phyloP scores from a whole-genome alignment of 2,329 filamentous ascomycete species.

The Ophidiomyces ophidiicola region DNA sequence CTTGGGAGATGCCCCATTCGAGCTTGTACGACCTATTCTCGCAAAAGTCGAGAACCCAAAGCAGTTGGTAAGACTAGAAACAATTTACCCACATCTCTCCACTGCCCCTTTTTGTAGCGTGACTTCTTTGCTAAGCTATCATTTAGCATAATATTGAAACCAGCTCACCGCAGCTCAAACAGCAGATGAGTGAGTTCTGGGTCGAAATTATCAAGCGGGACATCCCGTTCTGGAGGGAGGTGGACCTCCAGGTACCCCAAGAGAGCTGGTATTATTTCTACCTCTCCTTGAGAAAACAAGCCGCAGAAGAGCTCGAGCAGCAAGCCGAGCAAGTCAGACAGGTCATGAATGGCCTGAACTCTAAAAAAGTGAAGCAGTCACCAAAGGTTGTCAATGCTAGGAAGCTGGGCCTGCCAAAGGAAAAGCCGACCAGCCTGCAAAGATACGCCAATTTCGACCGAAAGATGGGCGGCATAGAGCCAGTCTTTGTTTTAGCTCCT shows the following conservation, averaged over 20 bases:
- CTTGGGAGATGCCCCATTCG: slow-evolving; percentile 59
- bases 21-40: slow-evolving; percentile 55
- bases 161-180: slow-evolving; percentile 63
- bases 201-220: slow-evolving; percentile 63
- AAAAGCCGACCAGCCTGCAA: slow-evolving; percentile 23
- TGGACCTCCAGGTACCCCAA: slow-evolving; percentile 53
- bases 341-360: slow-evolving; percentile 46
- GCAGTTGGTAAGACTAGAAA: slow-evolving; percentile 61
- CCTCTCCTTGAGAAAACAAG: slow-evolving; percentile 51
- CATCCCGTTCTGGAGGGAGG: slow-evolving; percentile 56
- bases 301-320: slow-evolving; percentile 44
- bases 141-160: slow-evolving; percentile 50
- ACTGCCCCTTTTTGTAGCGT: slow-evolving; percentile 2
- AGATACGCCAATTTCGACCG: slow-evolving; percentile 24
- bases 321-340: slow-evolving; percentile 48
- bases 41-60: slow-evolving; percentile 56
- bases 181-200: slow-evolving; percentile 64
- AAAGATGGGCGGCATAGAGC: slow-evolving; percentile 23
- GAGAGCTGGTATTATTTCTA: slow-evolving; percentile 70
- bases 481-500: slow-evolving; percentile 16
- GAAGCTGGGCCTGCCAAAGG: slow-evolving; percentile 21
- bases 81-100: slow-evolving; percentile 7
- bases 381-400: slow-evolving; percentile 44
- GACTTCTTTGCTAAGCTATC: neutral
- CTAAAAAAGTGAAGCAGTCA: slow-evolving; percentile 46